Evolutionary conservation across 371 early-diverging fungal genomes (phyloP).

Genomic region (Saksenaea oblongispora): DNA sequence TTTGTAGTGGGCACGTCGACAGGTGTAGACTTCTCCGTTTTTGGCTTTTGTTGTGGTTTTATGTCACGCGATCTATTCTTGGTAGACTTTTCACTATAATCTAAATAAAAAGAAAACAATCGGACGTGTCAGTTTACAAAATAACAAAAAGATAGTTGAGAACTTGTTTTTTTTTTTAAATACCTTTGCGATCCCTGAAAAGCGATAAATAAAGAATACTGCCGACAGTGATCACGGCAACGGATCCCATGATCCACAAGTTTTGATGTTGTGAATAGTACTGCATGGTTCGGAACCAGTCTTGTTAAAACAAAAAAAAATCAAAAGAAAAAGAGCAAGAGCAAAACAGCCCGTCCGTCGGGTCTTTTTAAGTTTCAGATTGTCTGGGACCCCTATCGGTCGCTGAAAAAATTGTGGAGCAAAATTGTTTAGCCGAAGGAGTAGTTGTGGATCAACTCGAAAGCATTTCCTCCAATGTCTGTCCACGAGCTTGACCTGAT

Average conservation of each 20-base stretch:
- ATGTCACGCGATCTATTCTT: not conserved
- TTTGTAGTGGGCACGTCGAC: not conserved
- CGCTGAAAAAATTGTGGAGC: constrained; percentile 1
- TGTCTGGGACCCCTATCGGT: constrained; percentile 6
- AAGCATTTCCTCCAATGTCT: no score
- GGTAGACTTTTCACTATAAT: not conserved
- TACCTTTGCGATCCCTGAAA: constrained; percentile 9
- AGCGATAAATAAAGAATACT: constrained; percentile 13
- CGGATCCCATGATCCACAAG: not conserved
- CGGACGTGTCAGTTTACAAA: not conserved
- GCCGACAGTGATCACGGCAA: constrained; percentile 13
- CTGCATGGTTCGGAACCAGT: not conserved
- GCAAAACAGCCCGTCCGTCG: constrained; percentile 2
- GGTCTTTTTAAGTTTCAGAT: constrained; percentile 6
- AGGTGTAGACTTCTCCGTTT: not conserved
- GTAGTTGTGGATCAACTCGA: not conserved
- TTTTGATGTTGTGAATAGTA: constrained; percentile 2
- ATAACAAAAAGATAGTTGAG: not conserved
- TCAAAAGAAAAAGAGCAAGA: not conserved
- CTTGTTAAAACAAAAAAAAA: not conserved
- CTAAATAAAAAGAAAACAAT: not conserved
- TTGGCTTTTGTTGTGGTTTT: not conserved
- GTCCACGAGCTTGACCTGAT: no score
- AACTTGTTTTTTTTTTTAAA: not conserved
- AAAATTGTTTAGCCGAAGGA: not conserved